Conservation (phyloP, 2,329 filamentous ascomycete species). For the Verticillium klebahnii region DNA sequence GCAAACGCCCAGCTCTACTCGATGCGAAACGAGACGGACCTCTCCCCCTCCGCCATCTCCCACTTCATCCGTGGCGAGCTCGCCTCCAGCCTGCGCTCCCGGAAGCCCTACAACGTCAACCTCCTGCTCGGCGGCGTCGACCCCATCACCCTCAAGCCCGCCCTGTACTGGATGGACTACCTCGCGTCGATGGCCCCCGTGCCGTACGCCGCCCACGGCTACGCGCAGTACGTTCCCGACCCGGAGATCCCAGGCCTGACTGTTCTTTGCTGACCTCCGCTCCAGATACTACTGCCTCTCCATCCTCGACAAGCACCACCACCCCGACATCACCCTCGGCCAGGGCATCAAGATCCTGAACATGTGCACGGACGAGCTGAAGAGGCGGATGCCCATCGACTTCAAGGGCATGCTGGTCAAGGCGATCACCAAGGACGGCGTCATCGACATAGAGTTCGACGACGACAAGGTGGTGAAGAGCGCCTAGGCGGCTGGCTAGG, state of each 20-base stretch:
- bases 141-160: slow-evolving; percentile 83
- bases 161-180: slow-evolving; percentile 96
- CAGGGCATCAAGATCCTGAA: slow-evolving; percentile 88
- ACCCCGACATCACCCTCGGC: slow-evolving; percentile 85
- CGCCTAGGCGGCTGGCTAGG: slow-evolving; percentile 35
- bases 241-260: slow-evolving; percentile 10
- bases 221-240: slow-evolving; percentile 72
- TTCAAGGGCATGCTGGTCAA: slow-evolving; percentile 98
- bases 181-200: slow-evolving; percentile 82
- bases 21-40: slow-evolving; percentile 94
- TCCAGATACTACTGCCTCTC: slow-evolving; percentile 94
- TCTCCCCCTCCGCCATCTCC: slow-evolving; percentile 83
- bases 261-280: slow-evolving; percentile 15
- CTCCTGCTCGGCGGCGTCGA: slow-evolving; percentile 91
- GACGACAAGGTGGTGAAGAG: slow-evolving; percentile 69
- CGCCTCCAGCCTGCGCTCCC: slow-evolving; percentile 81
- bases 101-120: slow-evolving; percentile 96
- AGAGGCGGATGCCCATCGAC: slow-evolving; percentile 93
- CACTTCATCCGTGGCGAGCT: slow-evolving; percentile 94
- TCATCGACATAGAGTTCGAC: slow-evolving; percentile 79
- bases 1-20: slow-evolving; percentile 97
- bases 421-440: slow-evolving; percentile 90
- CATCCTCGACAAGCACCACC: slow-evolving; percentile 97
- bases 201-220: slow-evolving; percentile 95
- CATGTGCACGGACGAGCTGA: slow-evolving; percentile 96